phyloP scores from a whole-genome alignment of 1,284 basidiomycete genomes.

The Macrocystidia cucumis region DNA sequence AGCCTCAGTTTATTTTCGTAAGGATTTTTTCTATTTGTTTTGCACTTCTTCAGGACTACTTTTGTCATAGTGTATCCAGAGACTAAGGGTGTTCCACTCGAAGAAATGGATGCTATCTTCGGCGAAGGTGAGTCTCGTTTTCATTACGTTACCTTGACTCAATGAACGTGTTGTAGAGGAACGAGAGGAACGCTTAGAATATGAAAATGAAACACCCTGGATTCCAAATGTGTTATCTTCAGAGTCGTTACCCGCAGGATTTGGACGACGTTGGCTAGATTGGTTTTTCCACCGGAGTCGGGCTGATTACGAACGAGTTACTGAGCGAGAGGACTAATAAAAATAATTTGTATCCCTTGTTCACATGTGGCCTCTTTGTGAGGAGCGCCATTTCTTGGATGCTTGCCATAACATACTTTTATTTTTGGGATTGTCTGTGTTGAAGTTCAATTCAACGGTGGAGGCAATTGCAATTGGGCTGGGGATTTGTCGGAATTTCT shows the following conservation, averaged over 20 bases:
- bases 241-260: no score
- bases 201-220: conserved; percentile 77
- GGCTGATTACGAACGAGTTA: conserved; percentile 47
- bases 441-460: no score
- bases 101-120: conserved; percentile 81
- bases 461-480: no score
- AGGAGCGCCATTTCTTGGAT: no score
- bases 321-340: conserved; percentile 46
- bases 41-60: conserved; percentile 4
- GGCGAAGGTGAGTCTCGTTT: conserved; percentile 52
- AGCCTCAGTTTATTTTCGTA: conserved; percentile 64
- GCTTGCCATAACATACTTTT: no score
- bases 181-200: conserved; percentile 58
- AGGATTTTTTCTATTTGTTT: conserved; percentile 13
- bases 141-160: conserved; percentile 1
- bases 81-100: conserved; percentile 71
- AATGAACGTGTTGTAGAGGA: conserved; percentile 30
- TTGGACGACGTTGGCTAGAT: conserved; percentile 38
- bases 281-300: conserved; percentile 42
- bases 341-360: no score
- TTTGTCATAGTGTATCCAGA: conserved; percentile 67
- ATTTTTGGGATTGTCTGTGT: no score
- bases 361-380: no score
- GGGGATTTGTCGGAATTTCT: no score
- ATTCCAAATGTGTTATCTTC: no score